A percentile compares a stretch with the other conserved stretches of the same genome.
phyloP scores from a whole-genome alignment of 306 rosid genomes.

The Prinsepia uniflora region DNA sequence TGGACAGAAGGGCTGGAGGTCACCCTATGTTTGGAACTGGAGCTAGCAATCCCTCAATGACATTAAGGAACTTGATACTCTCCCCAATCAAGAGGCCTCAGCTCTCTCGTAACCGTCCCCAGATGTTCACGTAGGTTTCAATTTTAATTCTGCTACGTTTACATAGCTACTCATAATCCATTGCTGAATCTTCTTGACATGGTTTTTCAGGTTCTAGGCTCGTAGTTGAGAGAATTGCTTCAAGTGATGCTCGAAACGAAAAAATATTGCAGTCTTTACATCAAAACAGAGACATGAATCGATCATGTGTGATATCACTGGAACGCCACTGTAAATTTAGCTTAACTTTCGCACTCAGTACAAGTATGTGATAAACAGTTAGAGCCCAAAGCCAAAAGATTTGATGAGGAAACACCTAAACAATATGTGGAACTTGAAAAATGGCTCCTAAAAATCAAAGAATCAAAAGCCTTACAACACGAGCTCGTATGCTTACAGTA shows the following conservation, averaged over 20 bases:
- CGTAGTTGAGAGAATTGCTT: conserved; percentile 21
- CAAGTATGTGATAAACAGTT: too few species aligned
- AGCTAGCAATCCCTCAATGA: conserved; percentile 70
- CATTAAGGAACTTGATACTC: conserved; percentile 76
- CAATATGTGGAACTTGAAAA: background rate
- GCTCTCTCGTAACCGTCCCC: conserved; percentile 81
- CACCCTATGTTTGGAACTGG: conserved; percentile 57
- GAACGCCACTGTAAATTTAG: background rate
- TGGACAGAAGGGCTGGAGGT: conserved; percentile 63
- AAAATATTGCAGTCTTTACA: too few species aligned
- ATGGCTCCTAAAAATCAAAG: background rate
- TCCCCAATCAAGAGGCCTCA: conserved; percentile 97
- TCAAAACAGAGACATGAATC: background rate
- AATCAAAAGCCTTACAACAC: conserved; percentile 2
- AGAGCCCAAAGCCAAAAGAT: too few species aligned
- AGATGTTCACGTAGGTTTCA: conserved; percentile 68
- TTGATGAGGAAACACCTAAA: background rate
- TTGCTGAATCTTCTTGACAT: conserved; percentile 26
- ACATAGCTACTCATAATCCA: background rate
- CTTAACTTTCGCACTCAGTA: too few species aligned
- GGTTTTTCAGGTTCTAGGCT: conserved; percentile 66
- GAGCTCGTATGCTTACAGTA: conserved; percentile 10
- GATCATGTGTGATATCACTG: background rate
- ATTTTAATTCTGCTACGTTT: conserved; percentile 10
- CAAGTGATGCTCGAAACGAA: conserved; percentile 3